Evolutionary conservation across 2,329 filamentous ascomycete species (phyloP).

Genomic region (Akanthomyces uredinophilus): DNA sequence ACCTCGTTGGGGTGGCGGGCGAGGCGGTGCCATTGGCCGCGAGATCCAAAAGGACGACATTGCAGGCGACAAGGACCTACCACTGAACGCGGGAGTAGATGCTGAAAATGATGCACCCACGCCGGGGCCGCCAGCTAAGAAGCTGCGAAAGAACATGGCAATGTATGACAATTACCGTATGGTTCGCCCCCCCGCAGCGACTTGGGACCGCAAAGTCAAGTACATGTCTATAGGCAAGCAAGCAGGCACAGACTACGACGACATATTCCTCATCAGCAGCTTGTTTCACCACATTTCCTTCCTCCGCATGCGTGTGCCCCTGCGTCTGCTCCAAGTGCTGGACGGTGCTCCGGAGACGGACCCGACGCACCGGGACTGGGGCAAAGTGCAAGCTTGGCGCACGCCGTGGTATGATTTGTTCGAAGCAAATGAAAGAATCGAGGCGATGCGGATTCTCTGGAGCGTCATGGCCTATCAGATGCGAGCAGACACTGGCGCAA

Average conservation of each 20-base stretch:
- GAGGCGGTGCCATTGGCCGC: constrained; percentile 57
- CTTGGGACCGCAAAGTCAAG: constrained; percentile 56
- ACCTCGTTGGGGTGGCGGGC: constrained; percentile 58
- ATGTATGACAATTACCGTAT: constrained; percentile 62
- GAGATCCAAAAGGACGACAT: constrained; percentile 49
- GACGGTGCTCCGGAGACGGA: constrained; percentile 39
- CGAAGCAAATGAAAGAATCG: constrained; percentile 45
- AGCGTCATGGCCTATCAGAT: constrained; percentile 56
- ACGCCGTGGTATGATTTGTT: constrained; percentile 61
- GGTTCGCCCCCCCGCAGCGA: constrained; percentile 50
- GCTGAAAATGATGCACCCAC: constrained; percentile 21
- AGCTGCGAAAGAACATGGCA: constrained; percentile 48
- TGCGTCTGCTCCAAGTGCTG: constrained; percentile 46
- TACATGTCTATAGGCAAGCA: constrained; percentile 53
- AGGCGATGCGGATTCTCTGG: constrained; percentile 55
- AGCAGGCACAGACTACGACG: constrained; percentile 46
- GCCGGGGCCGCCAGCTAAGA: constrained; percentile 36
- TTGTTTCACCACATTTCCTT: constrained; percentile 57
- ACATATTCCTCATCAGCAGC: constrained; percentile 56
- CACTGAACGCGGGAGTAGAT: constrained; percentile 19
- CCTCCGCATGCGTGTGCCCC: constrained; percentile 54
- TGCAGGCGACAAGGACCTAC: constrained; percentile 42
- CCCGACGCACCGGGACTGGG: constrained; percentile 40
- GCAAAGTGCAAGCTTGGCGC: constrained; percentile 49
- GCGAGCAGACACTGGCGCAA: constrained; percentile 21